These are phyloP conservation scores for Boletus coccyginus DNA, from an alignment of 768 basidiomycete genomes.

Conservation along the genomic window DNA sequence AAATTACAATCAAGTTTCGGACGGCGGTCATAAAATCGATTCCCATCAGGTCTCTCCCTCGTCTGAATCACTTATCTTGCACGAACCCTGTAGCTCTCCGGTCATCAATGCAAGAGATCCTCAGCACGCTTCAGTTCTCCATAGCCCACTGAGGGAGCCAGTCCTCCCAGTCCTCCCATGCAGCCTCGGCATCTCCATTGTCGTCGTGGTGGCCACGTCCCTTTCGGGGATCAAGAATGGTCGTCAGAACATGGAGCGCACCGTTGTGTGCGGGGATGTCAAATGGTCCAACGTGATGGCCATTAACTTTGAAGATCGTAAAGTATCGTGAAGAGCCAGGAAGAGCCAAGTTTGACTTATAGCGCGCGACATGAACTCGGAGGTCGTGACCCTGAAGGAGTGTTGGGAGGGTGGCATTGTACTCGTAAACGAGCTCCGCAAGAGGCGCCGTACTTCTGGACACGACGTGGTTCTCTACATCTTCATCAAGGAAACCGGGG, in stretches of 20 bases:
- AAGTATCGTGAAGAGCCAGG: slow-evolving; percentile 3
- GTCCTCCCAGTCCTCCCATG: slow-evolving; percentile 14
- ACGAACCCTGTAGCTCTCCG: no score
- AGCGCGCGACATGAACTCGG: slow-evolving; percentile 6
- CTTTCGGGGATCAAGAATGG: slow-evolving; percentile 11
- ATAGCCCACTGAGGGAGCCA: slow-evolving; percentile 16
- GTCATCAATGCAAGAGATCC: background rate
- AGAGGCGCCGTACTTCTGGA: background rate
- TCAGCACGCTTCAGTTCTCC: slow-evolving; percentile 1
- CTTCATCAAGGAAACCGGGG: background rate
- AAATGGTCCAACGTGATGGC: background rate
- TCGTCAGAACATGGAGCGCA: slow-evolving; percentile 10
- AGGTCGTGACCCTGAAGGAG: slow-evolving; percentile 7
- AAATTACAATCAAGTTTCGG: background rate
- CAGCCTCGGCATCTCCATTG: background rate
- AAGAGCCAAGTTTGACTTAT: slow-evolving; percentile 5
- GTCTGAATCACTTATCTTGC: background rate
- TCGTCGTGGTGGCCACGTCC: background rate
- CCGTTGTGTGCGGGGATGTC: slow-evolving; percentile 16
- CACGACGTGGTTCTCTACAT: background rate
- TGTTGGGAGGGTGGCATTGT: slow-evolving; percentile 10
- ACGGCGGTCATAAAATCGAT: background rate
- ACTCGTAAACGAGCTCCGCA: slow-evolving; percentile 11
- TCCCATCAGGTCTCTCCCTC: background rate
- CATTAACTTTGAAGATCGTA: slow-evolving; percentile 11